Evolutionary conservation across 768 basidiomycete genomes (phyloP).

Genomic region (Agrocybe pediades): DNA sequence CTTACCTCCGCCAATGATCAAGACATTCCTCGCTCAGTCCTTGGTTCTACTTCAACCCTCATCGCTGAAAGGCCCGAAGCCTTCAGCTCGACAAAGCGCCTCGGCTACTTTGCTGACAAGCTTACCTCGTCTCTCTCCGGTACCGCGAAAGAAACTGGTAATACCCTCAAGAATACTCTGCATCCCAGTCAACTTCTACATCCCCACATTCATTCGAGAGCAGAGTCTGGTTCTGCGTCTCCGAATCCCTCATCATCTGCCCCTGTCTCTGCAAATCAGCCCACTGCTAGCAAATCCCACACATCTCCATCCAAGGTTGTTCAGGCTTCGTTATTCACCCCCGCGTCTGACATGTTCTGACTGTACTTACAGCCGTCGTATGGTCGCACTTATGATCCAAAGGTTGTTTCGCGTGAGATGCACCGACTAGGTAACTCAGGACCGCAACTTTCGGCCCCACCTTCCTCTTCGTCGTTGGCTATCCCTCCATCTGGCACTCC

Average conservation of each 20-base stretch:
- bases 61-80: constrained; percentile 27
- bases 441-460: constrained; percentile 49
- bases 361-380: constrained; percentile 46
- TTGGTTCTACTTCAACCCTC: constrained; percentile 20
- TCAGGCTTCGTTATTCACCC: background rate
- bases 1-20: constrained; percentile 31
- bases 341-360: constrained; percentile 4
- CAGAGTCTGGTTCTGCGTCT: constrained; percentile 32
- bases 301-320: constrained; percentile 55
- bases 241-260: constrained; percentile 23
- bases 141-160: constrained; percentile 24
- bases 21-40: constrained; percentile 30
- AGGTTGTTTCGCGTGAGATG: constrained; percentile 84
- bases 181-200: constrained; percentile 37
- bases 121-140: constrained; percentile 39
- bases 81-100: constrained; percentile 35
- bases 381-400: constrained; percentile 76
- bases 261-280: constrained; percentile 37
- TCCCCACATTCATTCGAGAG: constrained; percentile 38
- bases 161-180: constrained; percentile 28
- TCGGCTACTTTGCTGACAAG: constrained; percentile 46
- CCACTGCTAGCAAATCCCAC: constrained; percentile 39
- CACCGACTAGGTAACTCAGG: constrained; percentile 72
- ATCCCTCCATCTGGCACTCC: constrained; percentile 41
- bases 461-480: constrained; percentile 51